Percentiles rank a stretch among this genome's conserved stretches.
Conservation (phyloP, 2,329 filamentous ascomycete species). For the Penicillium sp. region DNA sequence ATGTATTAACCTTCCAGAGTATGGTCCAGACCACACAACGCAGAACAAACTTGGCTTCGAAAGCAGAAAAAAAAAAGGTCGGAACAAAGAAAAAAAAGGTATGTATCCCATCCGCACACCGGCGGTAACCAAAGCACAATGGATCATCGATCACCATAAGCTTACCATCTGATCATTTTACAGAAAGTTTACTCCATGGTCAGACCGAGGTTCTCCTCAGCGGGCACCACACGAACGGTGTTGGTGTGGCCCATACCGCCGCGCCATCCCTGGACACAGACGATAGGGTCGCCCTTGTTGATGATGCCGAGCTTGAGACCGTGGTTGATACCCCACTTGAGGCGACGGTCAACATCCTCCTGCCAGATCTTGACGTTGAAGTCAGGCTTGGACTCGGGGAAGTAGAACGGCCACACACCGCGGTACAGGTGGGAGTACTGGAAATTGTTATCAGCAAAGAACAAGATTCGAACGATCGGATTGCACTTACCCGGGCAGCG, state of each 20-base stretch:
- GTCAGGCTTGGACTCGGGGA: conserved; percentile 90
- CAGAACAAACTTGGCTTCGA: conserved; percentile 19
- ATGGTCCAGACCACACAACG: conserved; percentile 23
- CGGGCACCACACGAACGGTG: conserved; percentile 55
- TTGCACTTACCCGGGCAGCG: conserved; percentile 64
- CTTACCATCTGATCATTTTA: conserved; percentile 6
- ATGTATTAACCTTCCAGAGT: conserved; percentile 30
- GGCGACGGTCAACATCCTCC: conserved; percentile 94
- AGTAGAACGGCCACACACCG: conserved; percentile 96
- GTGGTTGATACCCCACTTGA: conserved; percentile 92
- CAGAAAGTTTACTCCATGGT: conserved; percentile 29
- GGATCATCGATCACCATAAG: conserved; percentile 7
- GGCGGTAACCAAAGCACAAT: conserved; percentile 15
- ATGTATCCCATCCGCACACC: conserved; percentile 27
- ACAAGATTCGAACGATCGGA: not conserved
- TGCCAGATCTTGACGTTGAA: conserved; percentile 94
- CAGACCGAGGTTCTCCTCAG: conserved; percentile 46
- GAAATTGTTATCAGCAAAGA: conserved; percentile 15
- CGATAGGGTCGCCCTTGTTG: conserved; percentile 69
- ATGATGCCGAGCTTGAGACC: conserved; percentile 80
- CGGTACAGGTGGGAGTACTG: conserved; percentile 91
- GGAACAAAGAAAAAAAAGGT: conserved; percentile 17
- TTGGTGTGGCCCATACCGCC: conserved; percentile 68
- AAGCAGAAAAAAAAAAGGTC: conserved; percentile 5
- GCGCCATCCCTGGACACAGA: conserved; percentile 67